Evolutionary conservation across 2,329 filamentous ascomycete species (phyloP).

Genomic region (Teratosphaeria epicoccoides): DNA sequence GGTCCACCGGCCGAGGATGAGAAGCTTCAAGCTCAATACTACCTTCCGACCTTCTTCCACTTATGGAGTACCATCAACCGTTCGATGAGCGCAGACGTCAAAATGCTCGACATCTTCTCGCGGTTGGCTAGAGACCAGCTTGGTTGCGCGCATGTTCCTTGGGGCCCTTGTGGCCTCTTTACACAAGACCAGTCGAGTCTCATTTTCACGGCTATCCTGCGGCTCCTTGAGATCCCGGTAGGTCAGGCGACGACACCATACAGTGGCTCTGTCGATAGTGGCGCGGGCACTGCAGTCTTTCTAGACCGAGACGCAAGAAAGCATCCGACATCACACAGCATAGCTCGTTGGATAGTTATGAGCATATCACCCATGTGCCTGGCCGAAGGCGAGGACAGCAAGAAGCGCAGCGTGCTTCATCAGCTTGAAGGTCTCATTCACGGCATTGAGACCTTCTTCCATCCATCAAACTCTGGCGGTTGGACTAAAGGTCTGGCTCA

Average conservation of each 20-base stretch:
- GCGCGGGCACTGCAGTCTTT: conserved; percentile 71
- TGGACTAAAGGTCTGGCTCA: conserved; percentile 90
- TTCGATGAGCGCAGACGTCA: conserved; percentile 75
- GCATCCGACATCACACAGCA: conserved; percentile 82
- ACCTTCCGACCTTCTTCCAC: conserved; percentile 90
- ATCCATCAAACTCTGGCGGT: conserved; percentile 84
- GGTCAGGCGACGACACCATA: conserved; percentile 93
- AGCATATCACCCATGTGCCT: conserved; percentile 79
- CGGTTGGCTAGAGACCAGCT: conserved; percentile 77
- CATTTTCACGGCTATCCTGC: conserved; percentile 82
- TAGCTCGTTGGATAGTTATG: conserved; percentile 86
- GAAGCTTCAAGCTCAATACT: conserved; percentile 76
- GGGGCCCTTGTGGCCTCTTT: conserved; percentile 81
- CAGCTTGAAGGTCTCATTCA: conserved; percentile 86
- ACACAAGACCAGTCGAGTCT: conserved; percentile 83
- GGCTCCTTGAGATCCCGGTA: conserved; percentile 88
- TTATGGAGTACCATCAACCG: conserved; percentile 88
- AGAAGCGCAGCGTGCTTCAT: conserved; percentile 58
- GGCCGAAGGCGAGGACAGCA: conserved; percentile 58
- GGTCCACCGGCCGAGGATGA: conserved; percentile 60
- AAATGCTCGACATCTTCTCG: conserved; percentile 83
- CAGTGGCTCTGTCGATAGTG: conserved; percentile 65
- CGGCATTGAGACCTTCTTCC: conserved; percentile 96
- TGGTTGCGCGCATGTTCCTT: conserved; percentile 61
- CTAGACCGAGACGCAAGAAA: conserved; percentile 90